These are phyloP conservation scores for Moesziomyces antarcticus DNA, from an alignment of 1,284 basidiomycete genomes.

Conservation along the genomic window DNA sequence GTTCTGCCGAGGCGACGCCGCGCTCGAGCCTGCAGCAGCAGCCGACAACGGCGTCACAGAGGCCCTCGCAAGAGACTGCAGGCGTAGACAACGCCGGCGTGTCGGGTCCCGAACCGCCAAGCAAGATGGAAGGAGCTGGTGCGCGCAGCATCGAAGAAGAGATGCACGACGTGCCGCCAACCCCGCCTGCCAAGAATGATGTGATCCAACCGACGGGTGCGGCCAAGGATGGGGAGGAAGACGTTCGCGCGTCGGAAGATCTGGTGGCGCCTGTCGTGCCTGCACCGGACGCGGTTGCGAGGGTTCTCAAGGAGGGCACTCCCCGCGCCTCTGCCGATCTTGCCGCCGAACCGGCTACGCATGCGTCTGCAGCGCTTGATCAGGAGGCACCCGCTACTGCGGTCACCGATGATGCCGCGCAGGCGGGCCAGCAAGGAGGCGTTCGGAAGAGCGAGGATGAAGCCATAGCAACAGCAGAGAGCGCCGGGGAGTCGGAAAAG, in stretches of 20 bases:
- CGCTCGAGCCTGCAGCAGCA: slow-evolving; percentile 33
- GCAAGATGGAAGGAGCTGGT: slow-evolving; percentile 4
- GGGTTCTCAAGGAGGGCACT: slow-evolving; percentile 11
- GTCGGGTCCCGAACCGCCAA: slow-evolving; percentile 1
- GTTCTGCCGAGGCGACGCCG: slow-evolving; percentile 28
- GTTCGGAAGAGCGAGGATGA: too few relatives aligned
- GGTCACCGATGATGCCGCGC: too few relatives aligned
- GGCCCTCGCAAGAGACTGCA: neutral
- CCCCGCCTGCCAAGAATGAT: slow-evolving; percentile 28
- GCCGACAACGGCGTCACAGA: slow-evolving; percentile 1
- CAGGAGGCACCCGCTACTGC: too few relatives aligned
- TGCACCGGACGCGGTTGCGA: slow-evolving; percentile 23
- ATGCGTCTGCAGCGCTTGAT: neutral
- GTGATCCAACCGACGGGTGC: neutral
- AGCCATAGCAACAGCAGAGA: too few relatives aligned
- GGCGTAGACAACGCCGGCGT: neutral
- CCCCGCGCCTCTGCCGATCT: slow-evolving; percentile 6
- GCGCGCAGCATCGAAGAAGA: slow-evolving; percentile 37
- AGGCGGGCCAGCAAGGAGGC: too few relatives aligned
- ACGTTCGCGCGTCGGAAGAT: slow-evolving; percentile 23
- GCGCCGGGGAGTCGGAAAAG: too few relatives aligned
- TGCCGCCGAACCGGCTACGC: neutral
- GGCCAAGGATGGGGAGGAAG: slow-evolving; percentile 20
- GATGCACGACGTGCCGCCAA: slow-evolving; percentile 23
- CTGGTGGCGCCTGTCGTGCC: slow-evolving; percentile 33